Evolutionary conservation across 1,284 basidiomycete genomes (phyloP), one percentile per base, ranked within the genome.

Genomic region (Naganishia cerealis): DNA sequence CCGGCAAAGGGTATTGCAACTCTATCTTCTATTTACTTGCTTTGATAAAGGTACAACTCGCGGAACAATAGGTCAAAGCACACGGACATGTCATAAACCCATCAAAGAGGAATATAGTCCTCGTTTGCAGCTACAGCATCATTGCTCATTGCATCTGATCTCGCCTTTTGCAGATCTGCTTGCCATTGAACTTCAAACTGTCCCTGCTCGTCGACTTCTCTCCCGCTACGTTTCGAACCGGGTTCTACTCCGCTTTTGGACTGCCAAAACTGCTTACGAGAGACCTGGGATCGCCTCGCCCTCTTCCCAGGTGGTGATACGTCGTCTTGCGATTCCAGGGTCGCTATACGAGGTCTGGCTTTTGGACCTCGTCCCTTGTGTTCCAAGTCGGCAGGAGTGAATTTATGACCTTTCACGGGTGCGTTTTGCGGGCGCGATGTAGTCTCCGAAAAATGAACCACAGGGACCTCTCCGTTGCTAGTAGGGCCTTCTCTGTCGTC

Each of bases 181-280:
- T 63, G 50, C 61, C 61, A 63, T 16, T 63, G 50, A 15, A 29
- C 50, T 39, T 63, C 61, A 26, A 40, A 63, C 13, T 26, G n/a
- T 29, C 50, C 61, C 18, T 40, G 39, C 13, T 29, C 15, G 18
- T 54, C 61, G 10, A n/a, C 50, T 18, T 42, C 50, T 24, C 40
- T 50, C 2, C 53, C 50, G 33, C 61, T 50, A 36, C 48, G 21
- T 24, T 5, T 54, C 0, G 50, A 42, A 7, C 61, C 61, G 21
- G 50, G 26, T 26, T 63, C 61, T 3, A 63, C 61, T 21, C 61
- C 61, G 38, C 61, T 63, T n/a, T 63, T 63, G 8, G 61, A 53
- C n/a, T 63, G 61, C 61, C 61, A 63, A 29, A 54, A 63, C 24
- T 63, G 48, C 24, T 54, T 38, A 21, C 61, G 61, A 40, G 61